phyloP scores from a whole-genome alignment of 192 early-diverging fungal species.

The Diversispora epigaea region DNA sequence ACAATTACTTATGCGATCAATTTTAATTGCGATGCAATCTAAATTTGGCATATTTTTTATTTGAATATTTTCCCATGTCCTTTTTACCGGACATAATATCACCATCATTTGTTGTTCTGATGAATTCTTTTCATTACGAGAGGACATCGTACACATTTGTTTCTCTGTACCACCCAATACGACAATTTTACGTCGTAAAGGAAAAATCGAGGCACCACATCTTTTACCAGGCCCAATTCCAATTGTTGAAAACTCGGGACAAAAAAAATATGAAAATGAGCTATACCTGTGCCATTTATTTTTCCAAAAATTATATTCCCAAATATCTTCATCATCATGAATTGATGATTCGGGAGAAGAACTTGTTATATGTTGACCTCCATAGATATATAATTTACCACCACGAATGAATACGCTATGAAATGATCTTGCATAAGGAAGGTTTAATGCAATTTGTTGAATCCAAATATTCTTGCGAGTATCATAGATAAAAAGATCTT shows the following conservation, averaged over 20 bases:
- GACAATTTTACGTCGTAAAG: background rate
- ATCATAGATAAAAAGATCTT: constrained; percentile 15
- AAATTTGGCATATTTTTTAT: background rate
- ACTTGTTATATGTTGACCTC: background rate
- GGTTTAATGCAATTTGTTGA: background rate
- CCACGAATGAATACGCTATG: background rate
- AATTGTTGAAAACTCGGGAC: background rate
- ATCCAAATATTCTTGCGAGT: background rate
- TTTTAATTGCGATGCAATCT: background rate
- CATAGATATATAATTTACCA: constrained; percentile 16
- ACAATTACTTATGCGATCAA: no score
- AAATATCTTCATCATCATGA: constrained; percentile 17
- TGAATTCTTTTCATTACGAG: background rate
- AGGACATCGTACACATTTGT: background rate
- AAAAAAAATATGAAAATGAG: background rate
- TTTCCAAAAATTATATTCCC: background rate
- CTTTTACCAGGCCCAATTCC: background rate
- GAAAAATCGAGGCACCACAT: constrained; percentile 8
- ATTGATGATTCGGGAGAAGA: background rate
- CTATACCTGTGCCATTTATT: background rate
- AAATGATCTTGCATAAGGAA: constrained; percentile 14
- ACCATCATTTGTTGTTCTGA: background rate
- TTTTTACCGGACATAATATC: constrained; percentile 6
- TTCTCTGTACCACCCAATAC: constrained; percentile 9
- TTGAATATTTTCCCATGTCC: background rate